Evolutionary conservation across 177 flowering plant genomes (phyloP), one percentile per base, ranked within the genome.

Genomic region (Tripterygium wilfordii): DNA sequence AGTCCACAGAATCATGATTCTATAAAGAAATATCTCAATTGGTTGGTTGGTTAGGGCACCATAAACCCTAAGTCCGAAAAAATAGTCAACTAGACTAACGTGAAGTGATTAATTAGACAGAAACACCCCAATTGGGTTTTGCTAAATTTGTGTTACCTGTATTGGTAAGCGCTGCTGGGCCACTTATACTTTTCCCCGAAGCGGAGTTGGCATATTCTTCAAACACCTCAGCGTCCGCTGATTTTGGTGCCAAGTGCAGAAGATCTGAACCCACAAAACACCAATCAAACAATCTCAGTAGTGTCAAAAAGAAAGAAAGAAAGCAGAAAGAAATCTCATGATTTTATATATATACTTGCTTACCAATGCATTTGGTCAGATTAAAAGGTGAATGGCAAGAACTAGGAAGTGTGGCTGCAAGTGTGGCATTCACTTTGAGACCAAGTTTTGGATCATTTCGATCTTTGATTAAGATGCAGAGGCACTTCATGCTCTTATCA

Each of bases 391-490:
- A 43, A 10, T 71, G 62, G 27, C 96, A 88, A 22, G 55, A 49
- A 21, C 36, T 3, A 20, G 89, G 97, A 25, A 90, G 82, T 13
- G 56, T 44, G 15, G 83, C 48, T 19, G 94, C 89, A 20, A 79
- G 78, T 0, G 87, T 75, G 10, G 65, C 67, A 35, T 90, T 81
- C 57, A 90, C 57, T 49, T 77, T 70, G 45, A 90, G 60, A 4
- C 88, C 94, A 4, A 90, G 70, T 3, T 57, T 36, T 0, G 95
- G 90, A 39, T 90, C 79, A 53, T 90, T 56, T 10, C 76, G 45
- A 40, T 90, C 91, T 42, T 74, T 74, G 16, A 87, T 57, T 1
- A 90, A 61, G 17, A 90, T 28, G 32, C 97, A 90, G 4, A 90
- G 52, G 45, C 97, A 90, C 47, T 82, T 86, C 66, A 29, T 67